Evolutionary conservation across 1,139 yeast genomes (phyloP).

Genomic region (Saccharomyces hybrid): DNA sequence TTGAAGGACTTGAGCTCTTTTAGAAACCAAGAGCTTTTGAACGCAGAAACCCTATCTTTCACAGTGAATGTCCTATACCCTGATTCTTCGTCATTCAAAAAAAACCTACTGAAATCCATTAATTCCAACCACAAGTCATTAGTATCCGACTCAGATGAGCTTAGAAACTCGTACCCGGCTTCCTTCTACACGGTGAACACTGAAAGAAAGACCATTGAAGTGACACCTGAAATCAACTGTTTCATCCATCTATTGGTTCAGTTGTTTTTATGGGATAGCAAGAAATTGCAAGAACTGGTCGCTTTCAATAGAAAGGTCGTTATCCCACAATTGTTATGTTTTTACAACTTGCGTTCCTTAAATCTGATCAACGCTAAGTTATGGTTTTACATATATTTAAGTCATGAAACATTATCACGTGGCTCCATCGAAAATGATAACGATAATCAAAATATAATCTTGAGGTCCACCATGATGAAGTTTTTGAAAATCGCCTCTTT

Average conservation of each 20-base stretch:
- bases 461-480: constrained; percentile 62
- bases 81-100: constrained; percentile 40
- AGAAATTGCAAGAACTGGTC: constrained; percentile 44
- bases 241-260: constrained; percentile 74
- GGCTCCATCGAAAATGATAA: constrained; percentile 16
- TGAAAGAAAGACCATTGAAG: constrained; percentile 28
- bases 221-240: constrained; percentile 73
- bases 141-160: constrained; percentile 27
- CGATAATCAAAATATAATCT: constrained; percentile 38
- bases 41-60: constrained; percentile 44
- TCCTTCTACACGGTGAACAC: constrained; percentile 26
- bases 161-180: constrained; percentile 30
- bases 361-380: constrained; percentile 84
- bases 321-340: constrained; percentile 49
- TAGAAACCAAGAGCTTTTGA: constrained; percentile 48
- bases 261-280: constrained; percentile 61
- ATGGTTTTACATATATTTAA: constrained; percentile 86
- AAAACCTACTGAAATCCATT: constrained; percentile 39
- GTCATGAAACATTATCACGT: constrained; percentile 50
- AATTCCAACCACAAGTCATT: constrained; percentile 33
- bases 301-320: constrained; percentile 40
- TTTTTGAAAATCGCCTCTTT: constrained; percentile 84
- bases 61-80: constrained; percentile 48
- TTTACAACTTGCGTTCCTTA: constrained; percentile 71
- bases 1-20: constrained; percentile 74